phyloP scores from a whole-genome alignment of 108 stramenopile species.

The Nitzschia palea region DNA sequence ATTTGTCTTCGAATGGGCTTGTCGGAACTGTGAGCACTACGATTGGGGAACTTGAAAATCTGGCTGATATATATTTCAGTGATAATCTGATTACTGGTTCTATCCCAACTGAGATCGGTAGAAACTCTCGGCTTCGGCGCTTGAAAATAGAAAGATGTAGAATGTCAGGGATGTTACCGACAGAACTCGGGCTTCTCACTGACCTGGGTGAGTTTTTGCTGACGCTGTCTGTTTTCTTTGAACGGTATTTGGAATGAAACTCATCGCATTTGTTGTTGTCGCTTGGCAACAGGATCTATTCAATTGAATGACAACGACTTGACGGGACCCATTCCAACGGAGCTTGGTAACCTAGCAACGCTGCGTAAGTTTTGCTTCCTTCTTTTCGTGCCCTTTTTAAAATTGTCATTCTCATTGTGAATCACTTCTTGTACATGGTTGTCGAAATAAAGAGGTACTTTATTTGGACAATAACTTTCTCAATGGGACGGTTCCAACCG shows the following conservation, averaged over 20 bases:
- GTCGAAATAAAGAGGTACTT: background rate
- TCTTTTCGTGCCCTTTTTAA: background rate
- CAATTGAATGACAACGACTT: background rate
- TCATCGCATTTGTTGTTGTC: too few relatives aligned
- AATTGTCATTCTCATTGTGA: background rate
- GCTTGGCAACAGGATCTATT: too few relatives aligned
- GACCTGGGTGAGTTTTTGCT: background rate
- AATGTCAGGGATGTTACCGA: constrained; percentile 13
- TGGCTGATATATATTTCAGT: background rate
- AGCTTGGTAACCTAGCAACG: constrained; percentile 4
- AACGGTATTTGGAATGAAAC: too few relatives aligned
- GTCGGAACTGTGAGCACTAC: background rate
- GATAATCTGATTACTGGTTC: constrained; percentile 2
- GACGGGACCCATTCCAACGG: constrained; percentile 20
- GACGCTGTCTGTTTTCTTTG: background rate
- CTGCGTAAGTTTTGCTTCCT: background rate
- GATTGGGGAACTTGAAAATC: background rate
- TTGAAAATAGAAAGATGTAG: background rate
- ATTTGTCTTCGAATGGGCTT: background rate
- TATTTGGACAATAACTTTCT: background rate
- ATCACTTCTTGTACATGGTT: background rate
- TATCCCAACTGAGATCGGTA: constrained; percentile 18
- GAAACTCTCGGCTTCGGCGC: background rate
- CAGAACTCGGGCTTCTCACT: constrained; percentile 1
- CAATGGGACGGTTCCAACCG: constrained; percentile 3